Evolutionary conservation across 202 grass and related monocot genomes (phyloP).

Genomic region (Eragrostis tef): DNA sequence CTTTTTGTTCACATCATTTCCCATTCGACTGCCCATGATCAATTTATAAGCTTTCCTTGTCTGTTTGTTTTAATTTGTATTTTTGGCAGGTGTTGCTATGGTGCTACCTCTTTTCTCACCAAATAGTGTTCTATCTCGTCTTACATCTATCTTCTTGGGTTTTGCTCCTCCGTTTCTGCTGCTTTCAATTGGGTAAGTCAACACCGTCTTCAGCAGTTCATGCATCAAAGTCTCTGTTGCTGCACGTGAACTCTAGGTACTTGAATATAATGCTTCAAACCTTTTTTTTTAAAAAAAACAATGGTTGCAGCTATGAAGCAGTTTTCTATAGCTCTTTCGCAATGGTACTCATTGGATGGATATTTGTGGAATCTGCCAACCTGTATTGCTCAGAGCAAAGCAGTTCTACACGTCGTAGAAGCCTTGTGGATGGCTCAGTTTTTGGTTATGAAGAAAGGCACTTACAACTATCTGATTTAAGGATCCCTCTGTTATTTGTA

Average conservation of each 20-base stretch:
- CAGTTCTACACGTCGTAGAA: conserved; percentile 43
- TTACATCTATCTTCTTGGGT: conserved; percentile 96
- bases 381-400: conserved; percentile 62
- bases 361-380: conserved; percentile 78
- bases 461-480: conserved; percentile 77
- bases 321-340: conserved; percentile 91
- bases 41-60: conserved; percentile 29
- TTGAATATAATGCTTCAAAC: conserved; percentile 31
- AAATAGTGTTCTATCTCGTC: conserved; percentile 77
- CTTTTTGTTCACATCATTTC: conserved; percentile 19
- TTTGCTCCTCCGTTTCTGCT: conserved; percentile 95
- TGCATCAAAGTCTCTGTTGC: conserved; percentile 25
- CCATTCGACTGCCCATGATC: conserved; percentile 12
- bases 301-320: conserved; percentile 83
- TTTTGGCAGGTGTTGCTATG: conserved; percentile 75
- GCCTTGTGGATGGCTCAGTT: conserved; percentile 47
- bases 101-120: conserved; percentile 84
- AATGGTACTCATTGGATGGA: conserved; percentile 87
- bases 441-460: conserved; percentile 67
- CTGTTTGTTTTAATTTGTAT: conserved; percentile 39
- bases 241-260: conserved; percentile 29
- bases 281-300: not conserved
- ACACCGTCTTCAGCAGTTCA: conserved; percentile 43
- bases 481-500: conserved; percentile 95
- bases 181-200: conserved; percentile 84